phyloP scores from a whole-genome alignment of 441 rosid genomes.

The Syzygium syzygioides region DNA sequence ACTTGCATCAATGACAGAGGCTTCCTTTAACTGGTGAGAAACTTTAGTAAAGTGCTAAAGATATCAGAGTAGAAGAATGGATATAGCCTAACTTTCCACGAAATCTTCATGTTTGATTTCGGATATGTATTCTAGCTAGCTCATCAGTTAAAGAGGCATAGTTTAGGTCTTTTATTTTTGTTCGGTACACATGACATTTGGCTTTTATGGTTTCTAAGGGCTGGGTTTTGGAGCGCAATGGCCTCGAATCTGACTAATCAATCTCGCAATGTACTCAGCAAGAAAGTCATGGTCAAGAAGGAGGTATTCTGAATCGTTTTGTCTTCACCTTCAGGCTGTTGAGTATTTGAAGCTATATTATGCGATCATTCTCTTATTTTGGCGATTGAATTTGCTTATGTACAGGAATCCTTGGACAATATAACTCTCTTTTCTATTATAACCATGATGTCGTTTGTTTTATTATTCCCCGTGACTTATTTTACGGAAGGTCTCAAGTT shows the following conservation, averaged over 20 bases:
- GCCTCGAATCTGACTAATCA: slow-evolving; percentile 10
- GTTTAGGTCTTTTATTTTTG: background rate
- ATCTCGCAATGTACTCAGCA: slow-evolving; percentile 12
- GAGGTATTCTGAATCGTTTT: background rate
- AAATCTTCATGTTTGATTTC: background rate
- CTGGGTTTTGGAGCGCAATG: slow-evolving; percentile 13
- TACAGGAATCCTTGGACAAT: slow-evolving; percentile 92
- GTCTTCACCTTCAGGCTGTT: background rate
- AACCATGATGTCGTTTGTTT: slow-evolving; percentile 80
- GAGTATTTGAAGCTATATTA: background rate
- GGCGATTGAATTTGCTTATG: slow-evolving; percentile 1
- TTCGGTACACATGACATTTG: background rate
- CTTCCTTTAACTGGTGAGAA: background rate
- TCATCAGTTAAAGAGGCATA: background rate
- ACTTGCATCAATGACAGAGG: background rate
- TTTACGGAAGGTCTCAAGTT: slow-evolving; percentile 88
- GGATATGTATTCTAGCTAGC: background rate
- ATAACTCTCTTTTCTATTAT: slow-evolving; percentile 92
- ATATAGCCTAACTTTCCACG: background rate
- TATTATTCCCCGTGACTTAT: slow-evolving; percentile 74
- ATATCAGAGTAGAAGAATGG: background rate
- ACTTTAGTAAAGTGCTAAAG: background rate
- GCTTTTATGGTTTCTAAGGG: slow-evolving; percentile 3
- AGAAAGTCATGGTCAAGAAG: slow-evolving; percentile 8
- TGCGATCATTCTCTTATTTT: background rate